Percentiles rank a stretch among this genome's conserved stretches.
Evolutionary conservation across 768 basidiomycete species (phyloP).

Genomic region (Suillus subluteus): DNA sequence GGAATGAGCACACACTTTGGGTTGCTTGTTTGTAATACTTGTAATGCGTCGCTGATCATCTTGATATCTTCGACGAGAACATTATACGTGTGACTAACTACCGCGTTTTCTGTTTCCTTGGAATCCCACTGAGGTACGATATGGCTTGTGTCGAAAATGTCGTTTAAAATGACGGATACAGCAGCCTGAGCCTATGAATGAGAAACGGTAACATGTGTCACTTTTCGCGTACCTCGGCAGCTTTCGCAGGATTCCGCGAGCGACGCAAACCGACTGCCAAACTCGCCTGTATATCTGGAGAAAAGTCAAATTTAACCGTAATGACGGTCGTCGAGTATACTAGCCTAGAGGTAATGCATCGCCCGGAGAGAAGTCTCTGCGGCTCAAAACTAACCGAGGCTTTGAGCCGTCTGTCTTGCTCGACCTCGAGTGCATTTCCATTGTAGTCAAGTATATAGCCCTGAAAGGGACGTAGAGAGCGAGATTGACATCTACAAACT

Average conservation of each 20-base stretch:
- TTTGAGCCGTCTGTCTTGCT: slow-evolving; percentile 3
- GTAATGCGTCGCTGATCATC: slow-evolving; percentile 7
- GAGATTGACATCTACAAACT: slow-evolving; percentile 8
- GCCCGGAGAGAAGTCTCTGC: slow-evolving; percentile 1
- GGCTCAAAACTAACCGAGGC: slow-evolving; percentile 1
- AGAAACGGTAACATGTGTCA: neutral
- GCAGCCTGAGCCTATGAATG: slow-evolving; percentile 2
- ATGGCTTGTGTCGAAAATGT: slow-evolving; percentile 6
- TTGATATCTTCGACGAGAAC: slow-evolving; percentile 7
- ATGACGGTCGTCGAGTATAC: neutral
- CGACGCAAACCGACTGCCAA: slow-evolving; percentile 5
- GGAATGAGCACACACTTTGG: neutral
- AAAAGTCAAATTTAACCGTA: neutral
- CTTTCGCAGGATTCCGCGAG: slow-evolving; percentile 4
- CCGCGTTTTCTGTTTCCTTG: slow-evolving; percentile 6
- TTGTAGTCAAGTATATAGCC: neutral
- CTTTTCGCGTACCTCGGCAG: neutral
- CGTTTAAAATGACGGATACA: slow-evolving; percentile 8
- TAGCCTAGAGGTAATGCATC: neutral
- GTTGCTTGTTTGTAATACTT: slow-evolving; percentile 5
- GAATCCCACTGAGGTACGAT: slow-evolving; percentile 8
- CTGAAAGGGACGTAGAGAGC: slow-evolving; percentile 1
- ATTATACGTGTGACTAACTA: neutral
- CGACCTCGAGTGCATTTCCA: slow-evolving; percentile 1
- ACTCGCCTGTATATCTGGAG: slow-evolving; percentile 5